phyloP scores from a whole-genome alignment of 2,329 filamentous ascomycete species.

The Monilinia vaccinii-corymbosi region DNA sequence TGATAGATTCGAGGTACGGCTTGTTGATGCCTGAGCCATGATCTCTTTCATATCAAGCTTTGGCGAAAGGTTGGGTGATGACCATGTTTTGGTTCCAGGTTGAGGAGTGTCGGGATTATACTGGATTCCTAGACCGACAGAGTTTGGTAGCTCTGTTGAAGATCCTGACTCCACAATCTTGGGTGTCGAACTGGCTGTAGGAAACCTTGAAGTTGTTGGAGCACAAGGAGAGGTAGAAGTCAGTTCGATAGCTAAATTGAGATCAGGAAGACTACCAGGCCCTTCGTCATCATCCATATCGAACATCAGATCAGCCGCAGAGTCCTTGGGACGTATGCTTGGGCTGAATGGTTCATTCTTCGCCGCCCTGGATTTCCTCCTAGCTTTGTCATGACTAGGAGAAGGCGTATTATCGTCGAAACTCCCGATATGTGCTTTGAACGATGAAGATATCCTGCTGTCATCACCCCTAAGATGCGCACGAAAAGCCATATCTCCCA shows the following conservation, averaged over 20 bases:
- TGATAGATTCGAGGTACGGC: slow-evolving; percentile 41
- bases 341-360: slow-evolving; percentile 56
- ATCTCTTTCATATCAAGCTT: slow-evolving; percentile 64
- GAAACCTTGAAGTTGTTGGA: neutral
- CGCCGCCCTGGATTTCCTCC: slow-evolving; percentile 38
- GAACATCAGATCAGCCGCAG: slow-evolving; percentile 74
- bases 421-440: slow-evolving; percentile 50
- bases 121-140: slow-evolving; percentile 1
- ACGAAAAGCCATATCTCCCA: slow-evolving; percentile 69
- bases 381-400: slow-evolving; percentile 32
- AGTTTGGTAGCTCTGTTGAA: neutral
- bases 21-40: slow-evolving; percentile 57
- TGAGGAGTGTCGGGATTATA: neutral
- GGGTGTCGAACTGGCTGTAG: slow-evolving; percentile 2
- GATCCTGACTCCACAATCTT: slow-evolving; percentile 6
- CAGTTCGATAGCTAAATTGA: slow-evolving; percentile 5
- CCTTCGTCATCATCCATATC: slow-evolving; percentile 68
- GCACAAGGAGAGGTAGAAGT: neutral
- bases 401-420: slow-evolving; percentile 49
- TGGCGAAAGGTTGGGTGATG: slow-evolving; percentile 23
- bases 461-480: slow-evolving; percentile 56
- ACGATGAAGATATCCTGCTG: slow-evolving; percentile 49
- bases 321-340: slow-evolving; percentile 57
- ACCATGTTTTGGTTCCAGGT: slow-evolving; percentile 25
- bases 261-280: slow-evolving; percentile 1